Base-by-base conservation (phyloP, 2,329 filamentous ascomycete genomes). In the Aspergillus aculeatinus region DNA sequence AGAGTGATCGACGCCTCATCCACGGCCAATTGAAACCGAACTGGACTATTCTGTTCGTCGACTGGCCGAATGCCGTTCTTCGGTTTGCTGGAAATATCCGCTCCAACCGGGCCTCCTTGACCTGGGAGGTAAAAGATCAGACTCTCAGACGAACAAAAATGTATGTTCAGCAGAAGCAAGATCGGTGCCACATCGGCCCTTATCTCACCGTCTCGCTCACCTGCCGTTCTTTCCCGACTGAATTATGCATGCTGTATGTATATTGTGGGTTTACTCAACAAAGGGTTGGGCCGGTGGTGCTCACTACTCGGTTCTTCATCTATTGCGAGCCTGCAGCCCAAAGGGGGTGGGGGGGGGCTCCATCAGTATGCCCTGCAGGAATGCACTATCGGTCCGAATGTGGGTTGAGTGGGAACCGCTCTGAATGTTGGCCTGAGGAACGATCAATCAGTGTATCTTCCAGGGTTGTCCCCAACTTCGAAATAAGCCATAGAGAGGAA, bases 331-430 rank as follows among this genome's bases (percentile, higher is more conserved):
- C 14, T 42, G 16, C 39, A 42, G 12, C 39, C 11, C 12, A 7
- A 14, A 14, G 16, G 12, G 39, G 39, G 21, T 2, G 21, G 1
- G 14, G 1, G 14, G 39, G 39, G 39, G 3, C 39, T 48, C 29
- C 35, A 29, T 50, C 42, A 52, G 55, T 44, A 53, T 60, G 60
- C 59, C 64, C 55, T 64, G 62, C 60, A 63, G 61, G 51, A 58
- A 62, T 64, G 60, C 57, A 58, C 55, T 60, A 63, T 64, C 62
- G 62, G 60, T 47, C 64, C 62, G 62, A 66, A 55, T 59, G 49
- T 62, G 56, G 58, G 64, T 59, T 60, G 58, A 52, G 51, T 39
- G 51, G 60, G 55, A 48, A 48, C 49, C n/a, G 59, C 21, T 21
- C 14, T 55, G 60, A 48, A 19, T n/a, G 44, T 48, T 53, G 58